Conservation (phyloP, 129 eudicot genomes). For the Smallanthus sonchifolius region DNA sequence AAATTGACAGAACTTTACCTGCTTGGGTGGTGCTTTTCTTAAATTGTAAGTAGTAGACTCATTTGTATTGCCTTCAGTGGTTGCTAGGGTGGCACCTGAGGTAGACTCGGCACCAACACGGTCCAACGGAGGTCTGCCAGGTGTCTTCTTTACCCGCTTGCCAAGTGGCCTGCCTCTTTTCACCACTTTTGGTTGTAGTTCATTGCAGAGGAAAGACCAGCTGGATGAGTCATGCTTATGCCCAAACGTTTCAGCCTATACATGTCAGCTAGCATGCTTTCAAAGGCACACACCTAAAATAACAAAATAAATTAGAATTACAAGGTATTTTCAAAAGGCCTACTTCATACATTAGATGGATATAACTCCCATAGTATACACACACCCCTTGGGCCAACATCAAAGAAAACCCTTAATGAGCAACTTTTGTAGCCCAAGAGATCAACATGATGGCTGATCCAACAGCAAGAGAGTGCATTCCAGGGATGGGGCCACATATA, state of each 20-base stretch:
- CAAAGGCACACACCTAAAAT: constrained; percentile 78
- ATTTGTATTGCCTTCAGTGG: constrained; percentile 44
- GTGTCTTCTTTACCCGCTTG: constrained; percentile 55
- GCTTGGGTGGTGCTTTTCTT: constrained; percentile 56
- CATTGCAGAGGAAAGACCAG: constrained; percentile 91
- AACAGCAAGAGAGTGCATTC: too few species aligned
- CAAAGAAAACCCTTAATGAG: neutral
- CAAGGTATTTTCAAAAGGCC: neutral
- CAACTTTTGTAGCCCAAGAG: too few species aligned
- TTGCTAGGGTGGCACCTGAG: constrained; percentile 72
- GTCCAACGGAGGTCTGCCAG: constrained; percentile 59
- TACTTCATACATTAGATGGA: neutral
- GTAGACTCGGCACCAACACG: constrained; percentile 62
- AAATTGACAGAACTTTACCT: too few species aligned
- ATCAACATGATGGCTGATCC: too few species aligned
- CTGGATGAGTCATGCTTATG: constrained; percentile 74
- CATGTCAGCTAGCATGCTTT: constrained; percentile 96
- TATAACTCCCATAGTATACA: neutral
- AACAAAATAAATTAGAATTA: neutral
- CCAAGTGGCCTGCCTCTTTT: constrained; percentile 85
- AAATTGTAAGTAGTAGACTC: constrained; percentile 64
- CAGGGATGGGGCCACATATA: too few species aligned
- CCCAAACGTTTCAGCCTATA: constrained; percentile 90
- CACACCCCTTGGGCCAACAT: neutral
- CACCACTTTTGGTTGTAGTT: constrained; percentile 82